Evolutionary conservation across 1,284 basidiomycete genomes (phyloP).

Genomic region (Ganoderma lingzhi): DNA sequence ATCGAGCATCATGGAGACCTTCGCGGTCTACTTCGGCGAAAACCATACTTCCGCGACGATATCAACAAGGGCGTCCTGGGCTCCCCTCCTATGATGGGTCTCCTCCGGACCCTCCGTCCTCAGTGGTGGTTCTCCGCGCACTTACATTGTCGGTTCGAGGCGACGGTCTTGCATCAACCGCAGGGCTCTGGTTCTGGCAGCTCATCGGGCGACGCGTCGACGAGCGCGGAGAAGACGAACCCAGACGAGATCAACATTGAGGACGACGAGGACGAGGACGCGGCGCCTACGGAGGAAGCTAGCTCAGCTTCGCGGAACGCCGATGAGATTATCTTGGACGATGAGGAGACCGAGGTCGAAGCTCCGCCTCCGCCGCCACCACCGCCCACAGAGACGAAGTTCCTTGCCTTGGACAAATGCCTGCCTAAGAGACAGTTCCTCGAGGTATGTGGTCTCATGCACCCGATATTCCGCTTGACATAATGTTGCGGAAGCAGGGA

Average conservation of each 20-base stretch:
- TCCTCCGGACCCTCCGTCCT: slow-evolving; percentile 81
- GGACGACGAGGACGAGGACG: slow-evolving; percentile 36
- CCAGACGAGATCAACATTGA: slow-evolving; percentile 54
- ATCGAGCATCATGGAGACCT: slow-evolving; percentile 89
- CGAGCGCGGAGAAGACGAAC: slow-evolving; percentile 52
- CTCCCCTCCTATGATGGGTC: slow-evolving; percentile 87
- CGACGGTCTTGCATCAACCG: slow-evolving; percentile 64
- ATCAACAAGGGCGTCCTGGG: slow-evolving; percentile 79
- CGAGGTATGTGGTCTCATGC: slow-evolving; percentile 63
- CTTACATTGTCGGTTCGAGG: slow-evolving; percentile 87
- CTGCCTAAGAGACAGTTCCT: slow-evolving; percentile 84
- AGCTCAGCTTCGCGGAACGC: slow-evolving; percentile 53
- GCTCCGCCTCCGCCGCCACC: slow-evolving; percentile 44
- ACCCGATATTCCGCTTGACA: too few species aligned
- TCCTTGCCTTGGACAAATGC: slow-evolving; percentile 95
- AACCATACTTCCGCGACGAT: slow-evolving; percentile 87
- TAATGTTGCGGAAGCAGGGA: neutral
- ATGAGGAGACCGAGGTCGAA: slow-evolving; percentile 62
- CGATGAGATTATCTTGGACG: slow-evolving; percentile 75
- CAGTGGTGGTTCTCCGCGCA: slow-evolving; percentile 98
- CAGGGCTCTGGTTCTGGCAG: slow-evolving; percentile 5
- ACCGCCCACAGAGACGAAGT: slow-evolving; percentile 64
- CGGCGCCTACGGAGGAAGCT: neutral
- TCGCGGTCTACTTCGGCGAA: slow-evolving; percentile 71
- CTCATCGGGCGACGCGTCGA: slow-evolving; percentile 47